Base-by-base conservation (phyloP, 257 asterid genomes). In the Solanum sitiens region DNA sequence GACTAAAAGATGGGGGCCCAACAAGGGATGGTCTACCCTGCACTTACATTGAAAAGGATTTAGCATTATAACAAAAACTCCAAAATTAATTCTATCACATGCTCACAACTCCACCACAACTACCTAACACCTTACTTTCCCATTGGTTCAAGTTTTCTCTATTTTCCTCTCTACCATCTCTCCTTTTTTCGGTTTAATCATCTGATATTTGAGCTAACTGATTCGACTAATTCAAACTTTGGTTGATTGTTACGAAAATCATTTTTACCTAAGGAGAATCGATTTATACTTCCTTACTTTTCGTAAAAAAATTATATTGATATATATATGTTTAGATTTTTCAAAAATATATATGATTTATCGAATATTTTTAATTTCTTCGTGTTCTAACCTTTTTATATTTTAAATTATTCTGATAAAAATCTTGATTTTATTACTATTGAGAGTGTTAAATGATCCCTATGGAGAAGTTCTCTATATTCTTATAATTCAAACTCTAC, bases 121-220 rank as follows among this genome's bases (percentile, higher is more conserved):
- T 25, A 71, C 75, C 79, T 39, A 25, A 67, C 65, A 85, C 80
- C 87, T 85, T 68, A 85, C 87, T 40, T 85, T 40, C 76, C 87
- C 87, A 37, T 61, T 85, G 80, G 67, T 85, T 85, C 79, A 85
- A 85, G 61, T 63, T 71, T 85, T 85, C 79, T 10, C 61, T 20
- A n/a, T 67, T 65, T 8, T 47, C 32, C 20, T 16, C 18, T n/a
- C 35, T 23, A 16, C 9, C 50, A 5, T 25, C 83, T 27, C 4
- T 25, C 6, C 6, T 42, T 42, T 44, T 44, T 44, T 11, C 4
- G 2, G 0, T 27, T 45, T 45, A 79, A 45, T 30, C 15, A 79
- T 77, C 0, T 2, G 23, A 4, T 25, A 77, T 25, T 1, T 23
- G 3, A 37, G 4, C 3, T 11, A 35, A 74, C 0, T 15, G 0